phyloP scores from a whole-genome alignment of 2,329 filamentous ascomycete genomes.

The Claviceps sp. region DNA sequence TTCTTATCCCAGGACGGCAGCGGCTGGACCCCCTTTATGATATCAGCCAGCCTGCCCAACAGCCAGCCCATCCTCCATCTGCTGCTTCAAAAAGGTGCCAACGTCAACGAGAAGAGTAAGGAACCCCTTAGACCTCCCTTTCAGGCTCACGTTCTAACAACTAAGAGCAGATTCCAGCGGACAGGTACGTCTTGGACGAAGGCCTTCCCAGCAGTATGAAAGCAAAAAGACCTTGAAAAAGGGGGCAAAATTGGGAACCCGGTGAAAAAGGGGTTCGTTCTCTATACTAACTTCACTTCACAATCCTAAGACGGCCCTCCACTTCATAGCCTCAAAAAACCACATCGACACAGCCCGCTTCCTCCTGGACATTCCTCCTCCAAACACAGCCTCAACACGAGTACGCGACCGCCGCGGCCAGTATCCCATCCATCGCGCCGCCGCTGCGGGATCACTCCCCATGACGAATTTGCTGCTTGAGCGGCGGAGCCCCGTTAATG shows the following conservation, averaged over 20 bases:
- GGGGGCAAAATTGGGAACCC: no score
- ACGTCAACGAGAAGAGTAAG: constrained; percentile 60
- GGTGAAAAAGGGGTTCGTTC: no score
- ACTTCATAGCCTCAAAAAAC: constrained; percentile 83
- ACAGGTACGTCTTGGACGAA: constrained; percentile 30
- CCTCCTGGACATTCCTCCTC: constrained; percentile 48
- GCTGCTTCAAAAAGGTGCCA: constrained; percentile 55
- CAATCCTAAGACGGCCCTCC: constrained; percentile 57
- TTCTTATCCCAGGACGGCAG: constrained; percentile 46
- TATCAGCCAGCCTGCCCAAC: constrained; percentile 62
- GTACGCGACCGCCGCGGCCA: constrained; percentile 81
- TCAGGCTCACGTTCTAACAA: neutral
- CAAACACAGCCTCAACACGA: constrained; percentile 58
- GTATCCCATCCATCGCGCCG: constrained; percentile 79
- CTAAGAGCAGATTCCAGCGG: constrained; percentile 34
- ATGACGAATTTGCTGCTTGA: constrained; percentile 71
- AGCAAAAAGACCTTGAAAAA: neutral
- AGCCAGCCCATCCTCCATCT: constrained; percentile 55
- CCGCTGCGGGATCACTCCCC: constrained; percentile 77
- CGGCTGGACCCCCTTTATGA: constrained; percentile 79
- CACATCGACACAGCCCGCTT: constrained; percentile 70
- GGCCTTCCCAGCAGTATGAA: neutral
- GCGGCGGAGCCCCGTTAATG: constrained; percentile 67
- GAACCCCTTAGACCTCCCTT: neutral
- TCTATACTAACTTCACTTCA: neutral